These are phyloP conservation scores for Cryphonectria radicalis DNA, from an alignment of 2,329 filamentous ascomycete genomes.

Conservation along the genomic window DNA sequence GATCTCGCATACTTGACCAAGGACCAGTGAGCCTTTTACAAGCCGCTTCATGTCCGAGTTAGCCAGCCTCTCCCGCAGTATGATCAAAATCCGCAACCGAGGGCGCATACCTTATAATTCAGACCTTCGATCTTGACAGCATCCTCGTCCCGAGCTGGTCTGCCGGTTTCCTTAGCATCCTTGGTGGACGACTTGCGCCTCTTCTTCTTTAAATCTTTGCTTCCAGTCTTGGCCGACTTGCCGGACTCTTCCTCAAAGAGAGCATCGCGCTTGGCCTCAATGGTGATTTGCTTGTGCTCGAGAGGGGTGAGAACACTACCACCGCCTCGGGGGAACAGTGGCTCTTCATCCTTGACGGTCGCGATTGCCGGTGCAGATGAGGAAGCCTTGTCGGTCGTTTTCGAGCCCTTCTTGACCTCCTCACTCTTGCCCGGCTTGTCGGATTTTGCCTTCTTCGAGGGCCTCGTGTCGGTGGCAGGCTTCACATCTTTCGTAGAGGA, in stretches of 20 bases:
- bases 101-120: constrained; percentile 75
- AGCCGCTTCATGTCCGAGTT: constrained; percentile 63
- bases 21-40: constrained; percentile 81
- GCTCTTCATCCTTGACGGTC: constrained; percentile 75
- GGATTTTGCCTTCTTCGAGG: constrained; percentile 52
- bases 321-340: constrained; percentile 89
- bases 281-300: constrained; percentile 94
- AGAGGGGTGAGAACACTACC: constrained; percentile 88
- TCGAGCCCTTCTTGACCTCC: constrained; percentile 33
- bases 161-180: constrained; percentile 55
- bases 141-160: constrained; percentile 55
- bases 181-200: constrained; percentile 57
- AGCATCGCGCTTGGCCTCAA: constrained; percentile 90
- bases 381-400: constrained; percentile 31
- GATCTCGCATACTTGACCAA: constrained; percentile 84
- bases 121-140: constrained; percentile 80
- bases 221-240: constrained; percentile 50
- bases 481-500: constrained; percentile 55
- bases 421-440: constrained; percentile 43
- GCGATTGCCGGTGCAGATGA: constrained; percentile 41
- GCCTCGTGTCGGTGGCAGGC: constrained; percentile 49
- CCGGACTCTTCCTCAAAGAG: constrained; percentile 79
- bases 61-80: constrained; percentile 19
- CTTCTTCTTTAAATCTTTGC: constrained; percentile 56
- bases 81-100: constrained; percentile 13